A percentile compares a stretch with the other conserved stretches of the same genome.
These are phyloP conservation scores for Leptoxyphium fumago DNA, from an alignment of 2,329 filamentous ascomycete species.

Conservation along the genomic window DNA sequence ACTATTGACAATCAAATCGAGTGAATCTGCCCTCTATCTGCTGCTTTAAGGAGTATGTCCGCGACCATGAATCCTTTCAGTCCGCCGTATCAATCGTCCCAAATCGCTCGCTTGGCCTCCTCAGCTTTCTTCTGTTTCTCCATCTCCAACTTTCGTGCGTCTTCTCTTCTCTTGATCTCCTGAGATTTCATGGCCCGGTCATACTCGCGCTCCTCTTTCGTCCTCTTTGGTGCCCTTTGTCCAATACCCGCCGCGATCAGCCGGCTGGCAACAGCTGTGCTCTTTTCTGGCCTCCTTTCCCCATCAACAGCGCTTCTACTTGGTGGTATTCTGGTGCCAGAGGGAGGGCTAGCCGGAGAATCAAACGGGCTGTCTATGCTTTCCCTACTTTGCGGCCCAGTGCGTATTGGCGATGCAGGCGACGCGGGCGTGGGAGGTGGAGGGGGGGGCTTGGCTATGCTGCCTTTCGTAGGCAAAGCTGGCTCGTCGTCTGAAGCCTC, in stretches of 20 bases:
- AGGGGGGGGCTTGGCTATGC: slow-evolving; percentile 26
- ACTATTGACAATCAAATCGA: too few species aligned
- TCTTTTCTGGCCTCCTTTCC: slow-evolving; percentile 59
- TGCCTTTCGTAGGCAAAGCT: slow-evolving; percentile 15
- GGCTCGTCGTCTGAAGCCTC: slow-evolving; percentile 35
- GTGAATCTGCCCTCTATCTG: too few species aligned
- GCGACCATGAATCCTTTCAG: neutral
- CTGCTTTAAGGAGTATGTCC: too few species aligned
- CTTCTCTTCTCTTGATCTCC: slow-evolving; percentile 62
- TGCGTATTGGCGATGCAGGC: slow-evolving; percentile 22
- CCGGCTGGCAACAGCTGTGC: slow-evolving; percentile 74
- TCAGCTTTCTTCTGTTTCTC: slow-evolving; percentile 50
- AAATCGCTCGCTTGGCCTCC: slow-evolving; percentile 67
- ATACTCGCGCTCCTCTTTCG: slow-evolving; percentile 78
- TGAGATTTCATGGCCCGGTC: slow-evolving; percentile 70
- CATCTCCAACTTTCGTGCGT: slow-evolving; percentile 52
- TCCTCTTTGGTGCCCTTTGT: slow-evolving; percentile 63
- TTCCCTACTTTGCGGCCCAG: neutral
- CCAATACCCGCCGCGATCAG: slow-evolving; percentile 85
- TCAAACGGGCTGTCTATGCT: slow-evolving; percentile 7
- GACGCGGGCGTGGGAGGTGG: slow-evolving; percentile 56
- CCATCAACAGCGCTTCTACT: slow-evolving; percentile 6
- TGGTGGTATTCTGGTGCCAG: neutral
- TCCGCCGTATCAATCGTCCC: slow-evolving; percentile 46
- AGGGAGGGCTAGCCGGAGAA: neutral